phyloP scores from a whole-genome alignment of 805 yeast genomes.

The Pichia cabralensis region DNA sequence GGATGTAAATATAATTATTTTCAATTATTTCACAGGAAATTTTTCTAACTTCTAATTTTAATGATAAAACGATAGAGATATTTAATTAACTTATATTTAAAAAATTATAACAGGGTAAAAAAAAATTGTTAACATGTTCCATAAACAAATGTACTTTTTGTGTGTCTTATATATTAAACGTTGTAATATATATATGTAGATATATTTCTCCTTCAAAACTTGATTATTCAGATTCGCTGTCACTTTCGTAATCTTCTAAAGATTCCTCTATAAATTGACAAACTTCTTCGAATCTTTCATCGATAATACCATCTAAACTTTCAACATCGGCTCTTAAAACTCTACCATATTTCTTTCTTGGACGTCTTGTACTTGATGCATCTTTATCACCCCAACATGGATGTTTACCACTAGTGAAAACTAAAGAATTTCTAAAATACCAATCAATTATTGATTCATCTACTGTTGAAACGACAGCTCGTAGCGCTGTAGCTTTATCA shows the following conservation, averaged over 20 bases:
- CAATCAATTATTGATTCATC: conserved; percentile 89
- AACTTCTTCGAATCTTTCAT: conserved; percentile 78
- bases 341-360: conserved; percentile 86
- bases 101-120: too few species aligned
- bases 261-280: conserved; percentile 76
- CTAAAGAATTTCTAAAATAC: conserved; percentile 78
- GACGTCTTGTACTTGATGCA: conserved; percentile 40
- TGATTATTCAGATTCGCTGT: conserved; percentile 18
- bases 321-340: conserved; percentile 67
- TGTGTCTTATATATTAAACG: too few species aligned
- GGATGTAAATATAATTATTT: too few species aligned
- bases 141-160: too few species aligned
- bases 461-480: conserved; percentile 73
- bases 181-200: too few species aligned
- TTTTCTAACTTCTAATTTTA: too few species aligned
- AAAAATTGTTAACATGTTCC: too few species aligned
- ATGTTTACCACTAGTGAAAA: conserved; percentile 68
- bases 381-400: conserved; percentile 60
- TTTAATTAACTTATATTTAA: too few species aligned
- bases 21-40: too few species aligned
- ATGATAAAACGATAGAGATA: too few species aligned
- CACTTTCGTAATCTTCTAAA: conserved; percentile 54
- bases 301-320: conserved; percentile 65
- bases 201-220: too few species aligned
- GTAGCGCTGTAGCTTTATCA: conserved; percentile 54